Evolutionary conservation across 23 red algal genomes (phyloP).

Genomic region (Cyanidiococcus yangmingshanensis): DNA sequence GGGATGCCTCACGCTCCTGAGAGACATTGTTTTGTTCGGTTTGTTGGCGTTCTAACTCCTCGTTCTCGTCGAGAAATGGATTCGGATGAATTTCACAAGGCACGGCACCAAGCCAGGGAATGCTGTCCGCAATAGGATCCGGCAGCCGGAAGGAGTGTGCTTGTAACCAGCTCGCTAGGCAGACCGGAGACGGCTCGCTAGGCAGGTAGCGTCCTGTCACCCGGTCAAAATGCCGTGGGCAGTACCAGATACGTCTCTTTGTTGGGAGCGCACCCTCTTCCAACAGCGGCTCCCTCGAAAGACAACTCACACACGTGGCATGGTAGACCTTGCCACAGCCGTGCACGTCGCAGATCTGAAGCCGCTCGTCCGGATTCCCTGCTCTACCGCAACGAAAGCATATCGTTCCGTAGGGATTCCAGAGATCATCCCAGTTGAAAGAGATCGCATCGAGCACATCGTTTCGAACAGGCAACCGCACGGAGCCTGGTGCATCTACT

Average conservation of each 20-base stretch:
- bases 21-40: no score
- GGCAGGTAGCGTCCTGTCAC: background rate
- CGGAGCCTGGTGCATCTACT: background rate
- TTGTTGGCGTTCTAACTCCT: no score
- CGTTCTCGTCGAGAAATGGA: no score
- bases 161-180: background rate
- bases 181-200: background rate
- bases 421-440: background rate
- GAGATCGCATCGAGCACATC: background rate
- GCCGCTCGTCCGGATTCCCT: background rate
- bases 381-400: constrained; percentile 1
- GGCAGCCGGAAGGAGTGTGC: background rate
- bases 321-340: constrained; percentile 19
- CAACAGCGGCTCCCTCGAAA: background rate
- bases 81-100: no score
- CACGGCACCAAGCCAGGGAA: background rate
- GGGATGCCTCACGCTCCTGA: no score
- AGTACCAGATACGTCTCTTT: background rate
- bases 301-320: background rate
- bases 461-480: background rate
- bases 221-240: constrained; percentile 13
- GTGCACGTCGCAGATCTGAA: background rate
- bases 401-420: background rate
- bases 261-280: background rate
- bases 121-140: background rate